Evolutionary conservation across 202 grass and related monocot species (phyloP), one percentile per base, ranked within the genome.

Genomic region (Zizania palustris): DNA sequence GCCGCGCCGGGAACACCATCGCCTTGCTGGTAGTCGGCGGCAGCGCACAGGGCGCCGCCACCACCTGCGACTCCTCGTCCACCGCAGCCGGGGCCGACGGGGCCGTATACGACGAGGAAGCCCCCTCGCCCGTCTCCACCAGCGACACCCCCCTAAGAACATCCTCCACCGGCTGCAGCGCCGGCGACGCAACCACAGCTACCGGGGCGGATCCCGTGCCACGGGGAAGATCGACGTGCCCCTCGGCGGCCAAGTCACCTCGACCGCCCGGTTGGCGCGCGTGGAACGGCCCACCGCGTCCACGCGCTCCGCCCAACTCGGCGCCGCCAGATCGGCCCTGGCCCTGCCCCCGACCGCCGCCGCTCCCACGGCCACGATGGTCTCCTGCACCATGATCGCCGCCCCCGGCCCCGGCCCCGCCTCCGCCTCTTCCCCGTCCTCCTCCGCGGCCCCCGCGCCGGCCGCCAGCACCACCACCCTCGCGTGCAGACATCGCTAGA

Each of bases 141-240:
- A 77, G 34, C 41, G 49, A 41, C 49, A 71, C 20, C 19, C 42
- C 59, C 0, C 65, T 69, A 12, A 82, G 50, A 14, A 13, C 49
- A 11, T 49, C 65, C 58, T 45, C 58, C 58, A 48, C 18, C 6
- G 53, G 35, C 1, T 45, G 40, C 11, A 35, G 41, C 18, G 33
- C 1, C 51, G 11, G 5, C 13, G 36, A 6, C 6, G 34, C 28
- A 4, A 5, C 13, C 46, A 5, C 3, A 22, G 5, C n/a, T 0
- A 34, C 4, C 13, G 36, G 54, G 57, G 33, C 20, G 35, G 55
- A 34, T 80, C 55, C 55, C 64, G 36, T 21, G 65, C 22, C 38
- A 64, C 14, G 41, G n/a, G 22, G 53, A 65, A n/a, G 62, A 37
- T 41, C 38, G 37, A 11, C 62, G 15, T 42, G 12, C 12, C 12